Base-by-base conservation (phyloP, 768 basidiomycete genomes). In the Nidularia sp. region DNA sequence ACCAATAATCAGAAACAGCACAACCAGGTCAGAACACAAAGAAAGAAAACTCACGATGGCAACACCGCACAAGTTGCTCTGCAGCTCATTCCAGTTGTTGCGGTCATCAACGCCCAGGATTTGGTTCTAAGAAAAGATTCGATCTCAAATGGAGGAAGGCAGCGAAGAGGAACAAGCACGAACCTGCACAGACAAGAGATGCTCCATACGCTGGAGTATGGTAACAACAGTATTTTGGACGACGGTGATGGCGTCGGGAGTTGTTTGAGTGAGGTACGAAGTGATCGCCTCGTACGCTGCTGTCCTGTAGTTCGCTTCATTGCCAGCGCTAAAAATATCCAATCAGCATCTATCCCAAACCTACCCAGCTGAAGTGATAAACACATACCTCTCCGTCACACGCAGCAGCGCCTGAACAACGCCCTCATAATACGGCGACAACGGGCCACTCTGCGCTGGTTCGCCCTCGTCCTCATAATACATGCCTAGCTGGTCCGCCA, bases 1-100 rank as follows among this genome's bases (percentile, higher is more conserved):
- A 9, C 36, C 36, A 36, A n/a, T 49, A 13, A 55, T 55, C 29
- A 41, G 48, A 32, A 57, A 49, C 25, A 25, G 25, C 25, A 45
- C 44, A 29, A 36, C 29, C 0, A 35, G 35, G 31, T 45, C 7
- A 47, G 31, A 15, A 31, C 34, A 10, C 5, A 49, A 18, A 45
- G 47, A 9, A 31, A 5, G 5, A 45, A 34, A 18, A 74, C 90
- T 64, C 63, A 93, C 92, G 50, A 92, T 89, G 49, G 91, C 77
- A 45, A 97, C 90, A 57, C 88, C 85, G 67, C 94, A 97, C 60
- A 98, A 79, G 71, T 96, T 97, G 70, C 92, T 88, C 67, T 97
- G 95, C 25, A 99, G 78, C 66, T 99, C 96, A 63, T 97, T 97
- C 94, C 96, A 97, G 74, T 97, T 99, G 70, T 94, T 95, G 56